Conservation (phyloP, 2,329 filamentous ascomycete species). For the Pestalotiopsis sp. region DNA sequence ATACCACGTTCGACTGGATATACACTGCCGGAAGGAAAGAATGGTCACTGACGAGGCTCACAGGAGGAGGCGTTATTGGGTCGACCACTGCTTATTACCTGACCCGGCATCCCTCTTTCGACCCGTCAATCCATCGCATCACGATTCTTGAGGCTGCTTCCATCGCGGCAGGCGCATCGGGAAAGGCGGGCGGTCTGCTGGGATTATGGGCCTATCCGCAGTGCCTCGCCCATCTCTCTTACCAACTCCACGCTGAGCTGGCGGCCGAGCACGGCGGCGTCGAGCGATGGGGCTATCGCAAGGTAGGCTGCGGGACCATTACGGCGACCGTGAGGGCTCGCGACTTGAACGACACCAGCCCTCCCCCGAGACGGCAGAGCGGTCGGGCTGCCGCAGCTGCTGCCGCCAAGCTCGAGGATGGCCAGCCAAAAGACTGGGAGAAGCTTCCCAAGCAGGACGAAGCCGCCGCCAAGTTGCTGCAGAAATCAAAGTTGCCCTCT, state of each 20-base stretch:
- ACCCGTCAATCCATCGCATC: constrained; percentile 74
- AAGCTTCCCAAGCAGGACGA: constrained; percentile 63
- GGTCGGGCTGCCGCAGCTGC: neutral
- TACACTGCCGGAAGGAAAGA: neutral
- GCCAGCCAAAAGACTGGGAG: constrained; percentile 54
- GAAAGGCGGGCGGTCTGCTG: constrained; percentile 90
- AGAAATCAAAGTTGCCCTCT: constrained; percentile 66
- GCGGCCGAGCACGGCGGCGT: constrained; percentile 82
- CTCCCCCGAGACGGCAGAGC: constrained; percentile 26
- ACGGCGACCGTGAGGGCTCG: constrained; percentile 34
- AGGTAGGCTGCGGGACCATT: constrained; percentile 71
- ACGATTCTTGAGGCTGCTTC: constrained; percentile 84
- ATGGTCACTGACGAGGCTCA: neutral
- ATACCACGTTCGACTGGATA: neutral
- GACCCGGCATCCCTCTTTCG: constrained; percentile 81
- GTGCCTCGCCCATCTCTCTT: constrained; percentile 84
- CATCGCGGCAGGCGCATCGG: constrained; percentile 89
- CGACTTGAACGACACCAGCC: constrained; percentile 37
- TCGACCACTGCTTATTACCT: constrained; percentile 90
- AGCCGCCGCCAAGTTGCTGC: constrained; percentile 48
- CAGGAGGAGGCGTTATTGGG: constrained; percentile 91
- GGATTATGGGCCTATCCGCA: constrained; percentile 90
- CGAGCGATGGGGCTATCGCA: constrained; percentile 83
- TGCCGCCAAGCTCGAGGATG: constrained; percentile 23
- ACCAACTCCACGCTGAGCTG: constrained; percentile 79